Base-by-base conservation (phyloP, 768 basidiomycete genomes). In the Trametes coccinea region DNA sequence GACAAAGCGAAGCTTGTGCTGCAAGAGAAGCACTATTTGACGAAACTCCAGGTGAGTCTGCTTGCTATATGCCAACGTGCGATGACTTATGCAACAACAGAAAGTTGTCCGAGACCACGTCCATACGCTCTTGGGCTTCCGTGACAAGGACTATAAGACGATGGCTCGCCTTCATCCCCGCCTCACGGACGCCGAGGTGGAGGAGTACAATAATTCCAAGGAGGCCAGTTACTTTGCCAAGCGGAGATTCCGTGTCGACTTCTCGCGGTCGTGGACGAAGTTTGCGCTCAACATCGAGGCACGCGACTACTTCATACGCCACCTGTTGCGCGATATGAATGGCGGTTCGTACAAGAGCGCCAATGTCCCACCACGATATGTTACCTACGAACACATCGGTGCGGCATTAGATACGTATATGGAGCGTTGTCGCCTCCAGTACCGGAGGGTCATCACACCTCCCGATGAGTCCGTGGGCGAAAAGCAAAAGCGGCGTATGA, bases 301-400 rank as follows among this genome's bases (percentile, higher is more conserved):
- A 13, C 56, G 56, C 46, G 56, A 56, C 34, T 48, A 49, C 46
- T 56, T 56, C 22, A 14, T 56, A n/a, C 56, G 27, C 2, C 46
- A 48, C 22, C 56, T 56, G 5, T 6, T 48, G 8, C 37, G 37
- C n/a, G 46, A 17, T 27, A 16, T 56, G n/a, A n/a, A 48, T 5
- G 56, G 56, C 2, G 56, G 56, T 6, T 17, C 33, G 4, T 56
- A 56, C 17, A 47, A 40, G 17, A 29, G 22, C 10, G 1, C 31
- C 17, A 46, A 17, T 17, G 8, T 56, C 9, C 56, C 56, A 10
- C n/a, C 33, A n/a, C 56, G 56, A 4, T 56, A 56, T 40, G 29
- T 29, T 17, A 56, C 33, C 4, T n/a, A 29, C 7, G 46, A 48
- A 8, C 56, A 56, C 34, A 47, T 56, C 46, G 56, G 56, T 2